phyloP scores from a whole-genome alignment of 352 stramenopile species.

The Phytophthora cactorum region DNA sequence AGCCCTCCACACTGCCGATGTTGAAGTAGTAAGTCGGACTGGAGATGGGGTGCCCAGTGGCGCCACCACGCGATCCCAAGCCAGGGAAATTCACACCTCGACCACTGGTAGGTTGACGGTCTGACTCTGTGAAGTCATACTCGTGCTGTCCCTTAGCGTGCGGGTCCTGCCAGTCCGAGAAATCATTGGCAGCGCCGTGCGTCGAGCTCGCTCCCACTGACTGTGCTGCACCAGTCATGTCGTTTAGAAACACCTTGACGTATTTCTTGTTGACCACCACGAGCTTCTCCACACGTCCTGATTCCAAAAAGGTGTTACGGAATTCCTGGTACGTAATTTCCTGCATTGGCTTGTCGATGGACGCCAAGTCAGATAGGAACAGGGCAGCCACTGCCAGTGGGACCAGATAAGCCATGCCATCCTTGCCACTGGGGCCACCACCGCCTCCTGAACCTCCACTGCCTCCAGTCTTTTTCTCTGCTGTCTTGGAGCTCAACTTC shows the following conservation, averaged over 20 bases:
- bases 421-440: constrained; percentile 42
- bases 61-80: constrained; percentile 26
- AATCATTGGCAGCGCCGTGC: constrained; percentile 28
- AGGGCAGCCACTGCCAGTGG: constrained; percentile 74
- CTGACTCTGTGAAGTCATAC: constrained; percentile 34
- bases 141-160: constrained; percentile 41
- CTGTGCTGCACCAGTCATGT: constrained; percentile 33
- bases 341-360: constrained; percentile 84
- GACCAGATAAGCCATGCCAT: constrained; percentile 79
- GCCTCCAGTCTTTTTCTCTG: constrained; percentile 38
- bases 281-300: constrained; percentile 88
- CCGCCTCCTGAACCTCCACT: constrained; percentile 43
- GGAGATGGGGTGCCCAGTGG: constrained; percentile 36
- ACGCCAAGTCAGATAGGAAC: constrained; percentile 77
- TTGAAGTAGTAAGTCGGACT: constrained; percentile 94
- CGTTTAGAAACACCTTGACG: constrained; percentile 87
- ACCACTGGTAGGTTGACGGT: constrained; percentile 17
- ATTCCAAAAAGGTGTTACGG: constrained; percentile 85
- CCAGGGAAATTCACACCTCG: constrained; percentile 29
- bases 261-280: constrained; percentile 94
- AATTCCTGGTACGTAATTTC: constrained; percentile 94
- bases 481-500: constrained; percentile 75
- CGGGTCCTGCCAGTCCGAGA: constrained; percentile 62
- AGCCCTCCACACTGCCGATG: constrained; percentile 97
- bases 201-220: constrained; percentile 12